Conservation (phyloP, 345 rosid species). For the Combretum micranthum region DNA sequence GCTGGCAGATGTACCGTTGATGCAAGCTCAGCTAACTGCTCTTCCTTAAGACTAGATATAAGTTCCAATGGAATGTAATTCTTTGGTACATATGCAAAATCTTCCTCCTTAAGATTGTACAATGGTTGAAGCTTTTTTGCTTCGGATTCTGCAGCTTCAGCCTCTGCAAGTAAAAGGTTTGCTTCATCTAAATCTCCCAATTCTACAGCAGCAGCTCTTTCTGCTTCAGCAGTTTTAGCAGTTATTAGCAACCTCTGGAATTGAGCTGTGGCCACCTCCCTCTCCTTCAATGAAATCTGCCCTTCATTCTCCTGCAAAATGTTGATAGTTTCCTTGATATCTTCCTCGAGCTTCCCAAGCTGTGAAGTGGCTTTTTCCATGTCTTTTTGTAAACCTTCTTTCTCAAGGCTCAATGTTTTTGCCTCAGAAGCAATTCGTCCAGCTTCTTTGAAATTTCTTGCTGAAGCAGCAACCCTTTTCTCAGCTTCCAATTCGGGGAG, state of each 20-base stretch:
- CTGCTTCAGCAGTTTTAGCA: constrained; percentile 61
- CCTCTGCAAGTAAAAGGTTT: constrained; percentile 59
- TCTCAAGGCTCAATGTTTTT: constrained; percentile 66
- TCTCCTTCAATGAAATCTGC: constrained; percentile 55
- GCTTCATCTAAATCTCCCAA: constrained; percentile 73
- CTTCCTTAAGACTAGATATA: constrained; percentile 45
- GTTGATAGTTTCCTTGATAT: constrained; percentile 48
- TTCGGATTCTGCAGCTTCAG: constrained; percentile 68
- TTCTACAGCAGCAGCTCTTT: constrained; percentile 74
- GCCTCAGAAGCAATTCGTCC: constrained; percentile 85
- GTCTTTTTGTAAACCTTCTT: constrained; percentile 47
- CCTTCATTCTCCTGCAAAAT: constrained; percentile 56
- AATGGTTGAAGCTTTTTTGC: constrained; percentile 51
- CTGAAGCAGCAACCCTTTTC: constrained; percentile 81
- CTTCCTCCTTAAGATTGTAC: constrained; percentile 51
- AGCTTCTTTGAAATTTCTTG: constrained; percentile 93
- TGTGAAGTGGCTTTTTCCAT: constrained; percentile 42
- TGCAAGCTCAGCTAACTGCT: constrained; percentile 56
- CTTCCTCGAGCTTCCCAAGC: constrained; percentile 50
- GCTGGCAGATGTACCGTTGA: constrained; percentile 28
- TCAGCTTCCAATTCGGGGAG: constrained; percentile 82
- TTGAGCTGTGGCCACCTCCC: constrained; percentile 66
- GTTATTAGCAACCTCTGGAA: constrained; percentile 57
- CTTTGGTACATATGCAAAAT: constrained; percentile 35
- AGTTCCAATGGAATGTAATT: constrained; percentile 73